Evolutionary conservation across 768 basidiomycete genomes (phyloP), one percentile per base, ranked within the genome.

Genomic region (Agrocybe praecox): DNA sequence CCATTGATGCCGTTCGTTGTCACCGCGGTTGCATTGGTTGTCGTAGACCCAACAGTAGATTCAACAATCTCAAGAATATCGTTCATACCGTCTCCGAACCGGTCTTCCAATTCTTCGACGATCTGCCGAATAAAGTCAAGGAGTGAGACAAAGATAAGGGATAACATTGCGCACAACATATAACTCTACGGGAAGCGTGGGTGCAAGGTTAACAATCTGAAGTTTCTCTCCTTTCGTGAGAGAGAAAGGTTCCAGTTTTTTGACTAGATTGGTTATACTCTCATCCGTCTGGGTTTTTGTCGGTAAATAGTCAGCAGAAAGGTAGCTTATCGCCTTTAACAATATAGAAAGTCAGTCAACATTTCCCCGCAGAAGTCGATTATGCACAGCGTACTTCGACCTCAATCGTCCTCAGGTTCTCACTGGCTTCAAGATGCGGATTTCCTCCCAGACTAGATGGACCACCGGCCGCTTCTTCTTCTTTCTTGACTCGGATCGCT

Each of bases 151-250:
- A n/a, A n/a, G n/a, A 26, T 46, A 24, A 15, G 43, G 4, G 36
- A 36, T 21, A 40, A 44, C 14, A 18, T 26, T 29, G 81, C 92
- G 46, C 61, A 96, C 94, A 55, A 92, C 89, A 66, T 97, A 96
- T 22, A 97, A 84, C 68, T 95, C 92, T 22, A 96, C 92, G 0
- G 86, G 77, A 46, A 86, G 80, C 7, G 84, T 87, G 1, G 96
- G 96, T 0, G 88, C 89, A 6, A 96, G 79, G 66, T 98, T 97
- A n/a, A 93, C 87, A 33, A 97, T 80, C 66, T 96, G 93, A 2
- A 97, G 79, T 66, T 95, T 94, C 77, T 98, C 96, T 2, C 90
- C 85, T 64, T 96, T 97, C 1, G 94, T 96, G 59, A 98, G 76
- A 32, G 82, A 80, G 60, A 85, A 90, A 18, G 83, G 75, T 2